A percentile compares a stretch with the other conserved stretches of the same genome.
Conservation (phyloP, 495 filamentous ascomycete genomes). For the Hypoxylon fragiforme region DNA sequence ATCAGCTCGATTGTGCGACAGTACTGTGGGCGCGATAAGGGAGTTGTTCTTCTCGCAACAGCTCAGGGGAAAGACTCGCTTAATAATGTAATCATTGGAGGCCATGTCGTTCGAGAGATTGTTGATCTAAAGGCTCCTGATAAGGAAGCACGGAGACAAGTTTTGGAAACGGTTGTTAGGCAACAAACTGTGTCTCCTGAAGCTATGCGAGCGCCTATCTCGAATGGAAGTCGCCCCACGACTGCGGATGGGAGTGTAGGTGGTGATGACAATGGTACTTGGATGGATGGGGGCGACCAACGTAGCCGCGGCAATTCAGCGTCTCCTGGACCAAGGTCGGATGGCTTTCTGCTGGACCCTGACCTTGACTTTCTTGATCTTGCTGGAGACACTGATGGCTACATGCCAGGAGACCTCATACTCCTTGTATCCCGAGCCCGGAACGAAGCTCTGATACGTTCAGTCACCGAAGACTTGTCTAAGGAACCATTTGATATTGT, state of each 20-base stretch:
- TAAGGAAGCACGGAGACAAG: constrained; percentile 82
- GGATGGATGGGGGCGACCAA: constrained; percentile 66
- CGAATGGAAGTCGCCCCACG: constrained; percentile 51
- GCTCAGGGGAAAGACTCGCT: constrained; percentile 88
- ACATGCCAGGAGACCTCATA: constrained; percentile 93
- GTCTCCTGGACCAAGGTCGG: constrained; percentile 40
- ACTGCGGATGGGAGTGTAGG: constrained; percentile 54
- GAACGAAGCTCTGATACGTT: constrained; percentile 86
- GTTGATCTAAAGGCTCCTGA: constrained; percentile 85
- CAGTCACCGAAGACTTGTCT: constrained; percentile 50
- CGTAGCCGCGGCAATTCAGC: constrained; percentile 16
- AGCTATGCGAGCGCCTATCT: constrained; percentile 43
- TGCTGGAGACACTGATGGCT: constrained; percentile 91
- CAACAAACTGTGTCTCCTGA: constrained; percentile 48
- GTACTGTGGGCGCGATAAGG: constrained; percentile 71
- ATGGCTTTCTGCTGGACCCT: constrained; percentile 68
- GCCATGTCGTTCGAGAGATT: constrained; percentile 80
- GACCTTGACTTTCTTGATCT: constrained; percentile 91
- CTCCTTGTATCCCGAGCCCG: constrained; percentile 84
- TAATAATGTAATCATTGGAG: constrained; percentile 77
- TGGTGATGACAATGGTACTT: constrained; percentile 59
- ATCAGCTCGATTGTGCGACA: constrained; percentile 81
- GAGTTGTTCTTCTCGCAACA: constrained; percentile 86
- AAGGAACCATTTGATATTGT: constrained; percentile 47
- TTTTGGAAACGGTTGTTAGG: constrained; percentile 72